These are phyloP conservation scores for Leptographium lundbergii DNA, from an alignment of 2,329 filamentous ascomycete species.

Conservation along the genomic window DNA sequence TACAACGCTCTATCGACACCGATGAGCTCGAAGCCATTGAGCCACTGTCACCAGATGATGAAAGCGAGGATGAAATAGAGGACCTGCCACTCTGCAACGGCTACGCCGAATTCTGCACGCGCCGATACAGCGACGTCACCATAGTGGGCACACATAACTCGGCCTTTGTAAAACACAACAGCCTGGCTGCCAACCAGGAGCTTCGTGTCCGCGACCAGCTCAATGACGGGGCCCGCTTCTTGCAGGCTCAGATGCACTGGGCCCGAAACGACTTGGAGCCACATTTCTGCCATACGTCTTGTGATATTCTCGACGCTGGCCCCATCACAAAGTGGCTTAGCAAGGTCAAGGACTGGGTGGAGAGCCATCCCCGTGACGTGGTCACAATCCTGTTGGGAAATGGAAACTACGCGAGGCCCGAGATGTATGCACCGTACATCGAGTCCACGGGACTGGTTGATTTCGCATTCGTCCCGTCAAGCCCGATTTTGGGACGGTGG, in stretches of 20 bases:
- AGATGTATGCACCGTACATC: slow-evolving; percentile 56
- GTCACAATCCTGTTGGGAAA: slow-evolving; percentile 81
- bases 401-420: slow-evolving; percentile 53
- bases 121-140: slow-evolving; percentile 73
- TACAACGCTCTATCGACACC: neutral
- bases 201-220: slow-evolving; percentile 57
- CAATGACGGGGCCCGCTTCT: slow-evolving; percentile 59
- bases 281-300: slow-evolving; percentile 78
- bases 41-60: neutral
- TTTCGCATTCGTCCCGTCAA: slow-evolving; percentile 61
- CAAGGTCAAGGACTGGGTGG: slow-evolving; percentile 60
- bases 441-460: slow-evolving; percentile 57
- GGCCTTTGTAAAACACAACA: slow-evolving; percentile 58
- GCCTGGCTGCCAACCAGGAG: slow-evolving; percentile 64
- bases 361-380: slow-evolving; percentile 69
- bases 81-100: slow-evolving; percentile 48
- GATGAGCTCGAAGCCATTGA: neutral
- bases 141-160: slow-evolving; percentile 71
- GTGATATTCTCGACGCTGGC: slow-evolving; percentile 69
- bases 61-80: neutral
- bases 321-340: slow-evolving; percentile 62
- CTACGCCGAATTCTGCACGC: slow-evolving; percentile 61
- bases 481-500: slow-evolving; percentile 54
- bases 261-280: slow-evolving; percentile 25
- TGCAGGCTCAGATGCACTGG: slow-evolving; percentile 53